Evolutionary conservation across 148 eudicot species (phyloP).

Genomic region (Spergularia marina): DNA sequence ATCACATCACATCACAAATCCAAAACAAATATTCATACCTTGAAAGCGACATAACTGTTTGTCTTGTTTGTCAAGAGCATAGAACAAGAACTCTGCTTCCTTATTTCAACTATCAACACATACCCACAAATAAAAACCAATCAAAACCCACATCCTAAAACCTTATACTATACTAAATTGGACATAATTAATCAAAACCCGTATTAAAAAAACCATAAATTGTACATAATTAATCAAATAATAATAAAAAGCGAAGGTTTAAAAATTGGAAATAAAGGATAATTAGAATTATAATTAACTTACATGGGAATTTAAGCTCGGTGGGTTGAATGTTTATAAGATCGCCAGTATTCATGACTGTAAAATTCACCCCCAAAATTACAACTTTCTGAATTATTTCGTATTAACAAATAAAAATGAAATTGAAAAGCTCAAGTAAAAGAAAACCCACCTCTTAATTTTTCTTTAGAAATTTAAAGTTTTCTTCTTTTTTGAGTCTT

Average conservation of each 20-base stretch:
- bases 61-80: constrained; percentile 57
- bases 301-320: constrained; percentile 70
- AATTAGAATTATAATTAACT: constrained; percentile 20
- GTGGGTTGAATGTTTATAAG: constrained; percentile 56
- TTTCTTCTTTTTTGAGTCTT: not conserved
- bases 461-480: not conserved
- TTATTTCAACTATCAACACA: constrained; percentile 49
- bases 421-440: constrained; percentile 7
- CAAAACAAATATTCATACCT: constrained; percentile 41
- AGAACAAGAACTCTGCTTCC: constrained; percentile 65
- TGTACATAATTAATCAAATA: constrained; percentile 9
- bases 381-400: not conserved
- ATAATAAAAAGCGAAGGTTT: constrained; percentile 16
- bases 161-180: not conserved
- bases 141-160: constrained; percentile 20
- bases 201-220: constrained; percentile 7
- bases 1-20: constrained; percentile 3
- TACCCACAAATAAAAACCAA: constrained; percentile 24
- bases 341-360: constrained; percentile 60
- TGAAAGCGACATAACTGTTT: constrained; percentile 58
- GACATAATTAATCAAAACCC: constrained; percentile 5
- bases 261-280: not conserved
- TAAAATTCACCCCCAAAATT: constrained; percentile 8
- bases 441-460: not conserved
- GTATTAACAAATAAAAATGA: not conserved